Conservation (phyloP, 169 alveolate species). For the Cryptosporidium ubiquitum region DNA sequence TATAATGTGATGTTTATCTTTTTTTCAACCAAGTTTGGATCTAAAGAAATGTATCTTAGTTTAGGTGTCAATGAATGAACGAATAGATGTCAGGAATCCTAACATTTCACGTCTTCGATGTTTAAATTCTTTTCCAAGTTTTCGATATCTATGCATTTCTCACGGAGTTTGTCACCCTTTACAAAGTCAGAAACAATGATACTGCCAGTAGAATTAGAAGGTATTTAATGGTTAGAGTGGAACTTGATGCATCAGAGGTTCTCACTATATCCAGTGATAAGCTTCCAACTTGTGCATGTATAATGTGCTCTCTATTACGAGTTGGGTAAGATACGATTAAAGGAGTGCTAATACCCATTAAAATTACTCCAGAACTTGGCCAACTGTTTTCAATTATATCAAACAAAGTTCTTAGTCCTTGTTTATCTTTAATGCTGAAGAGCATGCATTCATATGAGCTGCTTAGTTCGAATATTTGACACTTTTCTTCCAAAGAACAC, state of each 20-base stretch:
- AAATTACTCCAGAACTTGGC: constrained; percentile 39
- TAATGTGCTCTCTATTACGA: background rate
- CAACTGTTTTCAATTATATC: constrained; percentile 33
- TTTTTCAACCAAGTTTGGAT: background rate
- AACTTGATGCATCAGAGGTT: background rate
- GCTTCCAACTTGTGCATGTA: constrained; percentile 43
- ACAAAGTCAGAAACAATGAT: background rate
- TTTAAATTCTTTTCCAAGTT: background rate
- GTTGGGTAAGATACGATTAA: constrained; percentile 16
- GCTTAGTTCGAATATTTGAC: constrained; percentile 31
- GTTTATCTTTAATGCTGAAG: background rate
- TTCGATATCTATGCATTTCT: background rate
- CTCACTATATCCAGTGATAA: constrained; percentile 15
- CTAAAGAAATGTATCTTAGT: background rate
- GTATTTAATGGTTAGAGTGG: background rate
- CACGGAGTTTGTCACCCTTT: background rate
- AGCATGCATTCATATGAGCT: constrained; percentile 48
- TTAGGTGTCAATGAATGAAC: background rate
- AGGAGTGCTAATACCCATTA: constrained; percentile 69
- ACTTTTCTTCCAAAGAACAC: constrained; percentile 26
- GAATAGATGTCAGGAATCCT: background rate
- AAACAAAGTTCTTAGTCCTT: constrained; percentile 4
- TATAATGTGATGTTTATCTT: background rate
- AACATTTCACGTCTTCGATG: background rate
- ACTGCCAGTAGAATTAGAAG: background rate